Evolutionary conservation across 805 yeast genomes (phyloP), one percentile per base, ranked within the genome.

Genomic region (Ascoidea asiatica): DNA sequence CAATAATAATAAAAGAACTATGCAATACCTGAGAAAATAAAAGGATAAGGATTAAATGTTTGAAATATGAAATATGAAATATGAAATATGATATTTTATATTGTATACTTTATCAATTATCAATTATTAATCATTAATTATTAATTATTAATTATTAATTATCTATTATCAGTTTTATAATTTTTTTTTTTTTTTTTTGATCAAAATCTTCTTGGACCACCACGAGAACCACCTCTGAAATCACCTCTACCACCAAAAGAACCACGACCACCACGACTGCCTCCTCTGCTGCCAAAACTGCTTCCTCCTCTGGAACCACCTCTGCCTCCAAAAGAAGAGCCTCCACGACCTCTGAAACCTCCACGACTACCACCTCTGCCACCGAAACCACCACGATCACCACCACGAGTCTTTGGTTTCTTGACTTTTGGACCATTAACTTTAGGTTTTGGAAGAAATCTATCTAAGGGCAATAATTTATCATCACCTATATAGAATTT

Each of bases 391-490:
- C 70, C 62, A 37, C 59, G 56, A 37, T 75, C 73, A 40, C 77
- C 75, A 48, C 78, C 76, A 47, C 75, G 70, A 39, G 73, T 68
- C 56, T 77, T 69, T 64, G 79, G 71, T 70, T 77, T 79, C 67
- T 71, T 81, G 62, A 82, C 77, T 53, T 83, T 81, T 60, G 81
- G 82, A 38, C 89, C 90, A 41, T 76, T 76, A 46, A 75, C 81
- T 70, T 86, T 86, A 43, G 99, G 95, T 69, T 90, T 87, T 52
- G 99, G 99, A 64, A 92, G 72, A 70, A 92, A 92, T 70, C 98
- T 80, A 58, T 92, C 98, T 52, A 92, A 68, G 40, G 99, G 99
- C 53, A 92, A 77, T 54, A 92, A 73, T 67, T 92, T 92, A 66
- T 92, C 97, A 44, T 94, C 86, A 47, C 89, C 95, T 65, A 92